Base-by-base conservation (phyloP, 2,329 filamentous ascomycete genomes). In the Penicillium vulpinum region DNA sequence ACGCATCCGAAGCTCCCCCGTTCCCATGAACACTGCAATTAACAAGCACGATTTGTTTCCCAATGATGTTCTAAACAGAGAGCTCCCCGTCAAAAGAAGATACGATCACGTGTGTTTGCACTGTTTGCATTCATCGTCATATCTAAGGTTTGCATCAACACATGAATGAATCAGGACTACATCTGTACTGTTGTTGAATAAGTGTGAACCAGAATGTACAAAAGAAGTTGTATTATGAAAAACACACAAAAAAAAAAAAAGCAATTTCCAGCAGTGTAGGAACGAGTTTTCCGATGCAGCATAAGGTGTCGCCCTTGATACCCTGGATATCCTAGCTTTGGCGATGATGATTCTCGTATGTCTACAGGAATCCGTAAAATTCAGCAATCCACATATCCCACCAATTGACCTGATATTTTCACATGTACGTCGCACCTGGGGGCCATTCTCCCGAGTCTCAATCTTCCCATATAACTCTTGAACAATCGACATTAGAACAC, bases 41-140 rank as follows among this genome's bases (percentile, higher is more conserved):
- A 48, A 50, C 47, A 41, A 53, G 33, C 51, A 43, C 52, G 44
- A 41, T 35, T 41, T 13, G 24, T 21, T 33, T 31, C n/a, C 29
- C 5, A 9, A 35, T 21, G 21, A 35, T 31, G 26, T 31, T 41
- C 53, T 26, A 44, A 51, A 51, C 41, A 52, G 39, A 44, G 21
- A 51, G 29, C 44, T 47, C 43, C 28, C 39, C 36, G 18, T 24
- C 51, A 46, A 58, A 61, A 35, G 31, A 35, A 67, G 52, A 53
- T 50, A 36, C 39, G 44, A 56, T 71, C 69, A 71, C 67, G 66
- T 70, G 69, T 56, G 61, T 70, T 71, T 70, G 65, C 41, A 43
- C 35, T 65, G 66, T 70, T 71, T 71, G 68, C 56, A 35, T 15
- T 4, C 22, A 50, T 52, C 47, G 60, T 63, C 60, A 64, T 63